These are phyloP conservation scores for Priceomyces castillae DNA, from an alignment of 805 yeast genomes.

Conservation along the genomic window DNA sequence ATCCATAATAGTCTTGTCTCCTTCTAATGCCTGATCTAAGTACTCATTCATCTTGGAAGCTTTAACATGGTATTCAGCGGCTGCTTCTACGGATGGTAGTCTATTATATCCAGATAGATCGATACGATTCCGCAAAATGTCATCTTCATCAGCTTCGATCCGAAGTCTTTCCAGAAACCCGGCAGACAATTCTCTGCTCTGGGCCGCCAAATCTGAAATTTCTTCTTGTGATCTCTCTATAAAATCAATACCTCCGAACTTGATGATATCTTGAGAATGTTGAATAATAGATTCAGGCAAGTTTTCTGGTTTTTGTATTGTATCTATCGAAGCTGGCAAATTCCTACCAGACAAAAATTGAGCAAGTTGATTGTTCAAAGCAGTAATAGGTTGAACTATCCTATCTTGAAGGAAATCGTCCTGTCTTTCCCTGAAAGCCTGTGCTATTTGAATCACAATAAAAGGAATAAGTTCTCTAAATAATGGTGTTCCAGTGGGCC, in stretches of 20 bases:
- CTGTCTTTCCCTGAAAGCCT: slow-evolving; percentile 66
- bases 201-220: slow-evolving; percentile 40
- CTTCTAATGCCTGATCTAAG: slow-evolving; percentile 53
- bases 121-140: slow-evolving; percentile 44
- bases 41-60: slow-evolving; percentile 47
- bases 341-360: slow-evolving; percentile 45
- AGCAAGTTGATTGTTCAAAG: slow-evolving; percentile 44
- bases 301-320: slow-evolving; percentile 53
- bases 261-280: slow-evolving; percentile 52
- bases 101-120: slow-evolving; percentile 60
- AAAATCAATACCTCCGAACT: slow-evolving; percentile 49
- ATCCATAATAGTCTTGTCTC: slow-evolving; percentile 54
- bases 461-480: slow-evolving; percentile 68
- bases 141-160: slow-evolving; percentile 57
- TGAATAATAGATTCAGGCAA: slow-evolving; percentile 58
- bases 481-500: slow-evolving; percentile 26
- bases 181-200: slow-evolving; percentile 41
- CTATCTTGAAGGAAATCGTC: slow-evolving; percentile 49
- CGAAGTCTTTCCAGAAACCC: slow-evolving; percentile 46
- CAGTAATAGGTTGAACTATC: slow-evolving; percentile 44
- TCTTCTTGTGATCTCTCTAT: slow-evolving; percentile 45
- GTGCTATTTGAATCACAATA: slow-evolving; percentile 60
- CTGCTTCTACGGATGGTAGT: slow-evolving; percentile 44
- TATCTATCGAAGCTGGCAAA: slow-evolving; percentile 63
- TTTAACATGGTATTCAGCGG: slow-evolving; percentile 36